Evolutionary conservation across 1,284 basidiomycete species (phyloP), one percentile per base, ranked within the genome.

Genomic region (Cutaneotrichosporon cavernicola): DNA sequence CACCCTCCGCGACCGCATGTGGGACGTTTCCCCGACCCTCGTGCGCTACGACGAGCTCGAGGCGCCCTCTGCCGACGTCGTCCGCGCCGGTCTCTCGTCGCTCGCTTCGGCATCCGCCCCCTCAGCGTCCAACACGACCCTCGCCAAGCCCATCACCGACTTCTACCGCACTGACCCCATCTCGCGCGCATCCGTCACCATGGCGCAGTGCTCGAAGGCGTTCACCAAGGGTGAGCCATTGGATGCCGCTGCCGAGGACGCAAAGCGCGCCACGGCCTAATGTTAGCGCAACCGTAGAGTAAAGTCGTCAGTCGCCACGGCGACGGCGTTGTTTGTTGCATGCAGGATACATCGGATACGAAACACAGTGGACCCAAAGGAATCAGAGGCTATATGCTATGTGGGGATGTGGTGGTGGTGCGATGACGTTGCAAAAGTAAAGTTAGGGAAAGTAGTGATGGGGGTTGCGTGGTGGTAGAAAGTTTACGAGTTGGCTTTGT

Each of bases 1-100:
- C n/a, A 84, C 85, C 58, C 82, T 99, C 57, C 87, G 95, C 57
- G 93, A 98, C 79, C 88, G 97, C 66, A 89, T 99, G 87, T 98
- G 95, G 92, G 95, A 97, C 79, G 89, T 99, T 71, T 92, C 92
- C 46, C 97, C 97, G 1, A 86, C 91, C 2, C 83, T 98, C 32
- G 88, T 97, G 46, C 86, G 92, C 70, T 95, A 96, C 80, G 93
- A 97, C 74, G 83, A 85, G 55, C 84, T 88, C n/a, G 96, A 98
- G 81, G 83, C 82, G 36, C 91, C 90, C 4, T 91, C 90, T 0
- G 70, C 81, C 1, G 90, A 89, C 43, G 82, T 92, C 51, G 86
- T 88, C 22, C 83, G 89, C 18, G 85, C 85, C 36, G 92, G 92
- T 11, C 81, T 97, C 53, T 86, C 86, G 73, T 79, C 83, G 1